Evolutionary conservation across 805 yeast genomes (phyloP).

Genomic region (Yamadazyma ubonensis): DNA sequence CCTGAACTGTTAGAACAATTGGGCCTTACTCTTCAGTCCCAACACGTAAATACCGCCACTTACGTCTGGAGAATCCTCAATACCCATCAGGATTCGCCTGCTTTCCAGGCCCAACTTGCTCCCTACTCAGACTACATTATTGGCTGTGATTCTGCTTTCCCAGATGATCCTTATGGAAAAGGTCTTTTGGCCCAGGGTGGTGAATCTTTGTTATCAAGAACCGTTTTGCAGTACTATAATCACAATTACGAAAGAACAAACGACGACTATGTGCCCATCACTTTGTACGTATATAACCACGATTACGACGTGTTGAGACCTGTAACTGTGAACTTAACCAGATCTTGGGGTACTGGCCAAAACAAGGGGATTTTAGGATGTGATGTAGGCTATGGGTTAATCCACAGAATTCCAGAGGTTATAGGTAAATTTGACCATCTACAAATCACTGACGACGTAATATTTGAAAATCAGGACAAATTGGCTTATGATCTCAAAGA

Average conservation of each 20-base stretch:
- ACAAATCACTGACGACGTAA: constrained; percentile 31
- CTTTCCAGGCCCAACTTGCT: constrained; percentile 74
- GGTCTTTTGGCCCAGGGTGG: constrained; percentile 87
- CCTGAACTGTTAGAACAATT: constrained; percentile 45
- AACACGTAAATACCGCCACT: constrained; percentile 71
- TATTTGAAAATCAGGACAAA: constrained; percentile 29
- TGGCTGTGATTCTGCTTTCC: constrained; percentile 55
- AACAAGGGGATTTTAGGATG: constrained; percentile 86
- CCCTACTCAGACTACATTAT: constrained; percentile 87
- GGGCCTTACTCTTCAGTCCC: constrained; percentile 74
- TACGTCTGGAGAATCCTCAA: constrained; percentile 84
- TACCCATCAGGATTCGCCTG: constrained; percentile 76
- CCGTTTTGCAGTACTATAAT: constrained; percentile 55
- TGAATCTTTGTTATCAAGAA: constrained; percentile 70
- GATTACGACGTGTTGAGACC: constrained; percentile 86
- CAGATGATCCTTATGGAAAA: constrained; percentile 54
- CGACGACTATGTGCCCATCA: constrained; percentile 38
- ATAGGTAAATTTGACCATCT: constrained; percentile 47
- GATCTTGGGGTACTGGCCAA: constrained; percentile 60
- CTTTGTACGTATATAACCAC: constrained; percentile 73
- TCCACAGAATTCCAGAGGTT: constrained; percentile 81
- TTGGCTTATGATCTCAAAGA: constrained; percentile 17
- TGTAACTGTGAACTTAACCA: constrained; percentile 65
- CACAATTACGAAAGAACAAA: constrained; percentile 41
- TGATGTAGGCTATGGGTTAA: constrained; percentile 89